Percentiles rank a stretch among this genome's conserved stretches.
These are phyloP conservation scores for Raphanus raphanistrum DNA, from an alignment of 345 rosid species.

Conservation along the genomic window DNA sequence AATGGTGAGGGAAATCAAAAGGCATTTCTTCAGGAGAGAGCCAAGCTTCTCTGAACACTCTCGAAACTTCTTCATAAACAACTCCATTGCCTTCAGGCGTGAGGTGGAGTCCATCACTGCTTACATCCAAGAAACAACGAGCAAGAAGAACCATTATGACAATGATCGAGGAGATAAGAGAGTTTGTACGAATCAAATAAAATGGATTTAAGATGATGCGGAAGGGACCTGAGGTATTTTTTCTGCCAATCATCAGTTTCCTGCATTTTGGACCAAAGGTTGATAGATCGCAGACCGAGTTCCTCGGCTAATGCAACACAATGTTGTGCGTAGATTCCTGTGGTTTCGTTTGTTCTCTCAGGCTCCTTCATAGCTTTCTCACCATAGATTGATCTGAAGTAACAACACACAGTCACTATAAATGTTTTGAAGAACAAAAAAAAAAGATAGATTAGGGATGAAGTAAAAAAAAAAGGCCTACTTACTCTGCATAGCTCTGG, in stretches of 20 bases:
- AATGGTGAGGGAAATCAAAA: conserved; percentile 77
- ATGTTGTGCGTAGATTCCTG: conserved; percentile 72
- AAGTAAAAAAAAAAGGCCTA: not conserved
- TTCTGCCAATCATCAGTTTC: conserved; percentile 80
- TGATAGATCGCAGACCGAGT: conserved; percentile 50
- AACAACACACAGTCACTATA: not conserved
- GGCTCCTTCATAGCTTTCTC: conserved; percentile 67
- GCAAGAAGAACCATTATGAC: conserved; percentile 11
- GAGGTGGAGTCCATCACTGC: conserved; percentile 89
- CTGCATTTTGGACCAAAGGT: conserved; percentile 93
- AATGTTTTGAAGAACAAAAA: not conserved
- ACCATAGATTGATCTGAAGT: conserved; percentile 64
- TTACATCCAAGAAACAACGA: conserved; percentile 17
- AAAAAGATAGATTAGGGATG: not conserved
- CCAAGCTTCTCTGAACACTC: conserved; percentile 66
- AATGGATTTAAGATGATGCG: too few species aligned
- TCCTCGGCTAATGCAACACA: conserved; percentile 71
- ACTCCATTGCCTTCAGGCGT: conserved; percentile 76
- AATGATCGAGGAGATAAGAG: not conserved
- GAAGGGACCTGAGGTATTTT: conserved; percentile 61
- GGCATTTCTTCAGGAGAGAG: conserved; percentile 76
- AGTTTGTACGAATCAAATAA: not conserved
- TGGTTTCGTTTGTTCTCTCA: conserved; percentile 72
- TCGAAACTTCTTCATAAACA: conserved; percentile 56
- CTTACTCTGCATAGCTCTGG: conserved; percentile 57